phyloP scores from a whole-genome alignment of 495 filamentous ascomycete genomes.

The Xeromyces bisporus region DNA sequence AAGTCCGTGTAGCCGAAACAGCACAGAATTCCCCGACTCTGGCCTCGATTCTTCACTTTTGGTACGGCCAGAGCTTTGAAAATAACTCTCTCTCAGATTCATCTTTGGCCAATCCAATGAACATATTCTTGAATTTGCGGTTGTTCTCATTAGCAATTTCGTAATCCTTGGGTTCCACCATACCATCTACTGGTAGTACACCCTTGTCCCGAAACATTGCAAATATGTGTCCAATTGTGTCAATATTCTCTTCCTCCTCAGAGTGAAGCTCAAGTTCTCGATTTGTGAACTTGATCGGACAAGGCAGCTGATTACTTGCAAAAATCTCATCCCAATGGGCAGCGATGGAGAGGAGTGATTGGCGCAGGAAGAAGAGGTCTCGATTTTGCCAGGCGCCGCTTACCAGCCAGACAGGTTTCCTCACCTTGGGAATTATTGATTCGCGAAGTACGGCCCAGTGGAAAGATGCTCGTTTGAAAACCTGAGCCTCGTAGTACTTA shows the following conservation, averaged over 20 bases:
- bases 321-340: slow-evolving; percentile 14
- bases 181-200: slow-evolving; percentile 14
- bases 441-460: slow-evolving; percentile 17
- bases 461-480: slow-evolving; percentile 12
- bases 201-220: slow-evolving; percentile 11
- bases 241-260: slow-evolving; percentile 14
- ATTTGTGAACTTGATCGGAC: slow-evolving; percentile 16
- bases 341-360: slow-evolving; percentile 12
- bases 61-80: slow-evolving; percentile 20
- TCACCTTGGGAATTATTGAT: slow-evolving; percentile 5
- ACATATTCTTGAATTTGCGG: slow-evolving; percentile 11
- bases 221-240: slow-evolving; percentile 11
- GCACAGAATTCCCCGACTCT: neutral
- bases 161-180: slow-evolving; percentile 12
- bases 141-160: slow-evolving; percentile 5
- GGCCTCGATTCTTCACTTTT: slow-evolving; percentile 3
- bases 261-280: slow-evolving; percentile 14
- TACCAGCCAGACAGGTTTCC: slow-evolving; percentile 17
- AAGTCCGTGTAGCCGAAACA: neutral
- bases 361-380: slow-evolving; percentile 21
- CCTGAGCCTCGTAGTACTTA: slow-evolving; percentile 17
- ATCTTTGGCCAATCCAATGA: slow-evolving; percentile 10
- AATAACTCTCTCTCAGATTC: slow-evolving; percentile 12
- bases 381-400: slow-evolving; percentile 14
- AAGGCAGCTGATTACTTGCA: slow-evolving; percentile 6